Conservation (phyloP, 805 yeast genomes). For the Wickerhamomyces hampshirensis region DNA sequence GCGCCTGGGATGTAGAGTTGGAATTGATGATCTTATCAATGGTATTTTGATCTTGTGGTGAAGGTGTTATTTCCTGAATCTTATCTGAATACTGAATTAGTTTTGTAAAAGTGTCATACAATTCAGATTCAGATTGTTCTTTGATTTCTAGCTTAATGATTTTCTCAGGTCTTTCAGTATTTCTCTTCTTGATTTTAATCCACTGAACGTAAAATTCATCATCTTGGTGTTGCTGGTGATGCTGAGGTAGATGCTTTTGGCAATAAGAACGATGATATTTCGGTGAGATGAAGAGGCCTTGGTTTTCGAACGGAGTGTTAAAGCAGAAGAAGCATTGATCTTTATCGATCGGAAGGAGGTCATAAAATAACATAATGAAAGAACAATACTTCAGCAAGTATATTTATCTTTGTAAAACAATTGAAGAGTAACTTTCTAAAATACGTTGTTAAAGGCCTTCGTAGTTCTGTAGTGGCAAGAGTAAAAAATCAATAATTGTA, state of each 20-base stretch:
- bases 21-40: slow-evolving; percentile 47
- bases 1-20: slow-evolving; percentile 51
- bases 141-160: slow-evolving; percentile 63
- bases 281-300: slow-evolving; percentile 75
- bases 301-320: slow-evolving; percentile 51
- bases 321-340: slow-evolving; percentile 91
- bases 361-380: slow-evolving; percentile 11
- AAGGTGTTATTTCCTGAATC: slow-evolving; percentile 30
- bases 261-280: slow-evolving; percentile 69
- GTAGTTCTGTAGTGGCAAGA: slow-evolving; percentile 3
- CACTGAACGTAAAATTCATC: slow-evolving; percentile 45
- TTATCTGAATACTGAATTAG: slow-evolving; percentile 6
- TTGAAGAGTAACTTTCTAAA: background rate
- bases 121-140: slow-evolving; percentile 57
- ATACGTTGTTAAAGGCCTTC: background rate
- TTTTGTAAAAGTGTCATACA: slow-evolving; percentile 42
- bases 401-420: too few species aligned
- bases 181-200: slow-evolving; percentile 44
- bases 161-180: slow-evolving; percentile 31
- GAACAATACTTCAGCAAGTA: too few species aligned
- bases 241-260: slow-evolving; percentile 55
- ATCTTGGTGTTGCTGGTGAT: slow-evolving; percentile 49
- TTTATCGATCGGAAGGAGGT: slow-evolving; percentile 50
- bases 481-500: background rate
- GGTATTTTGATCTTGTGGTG: slow-evolving; percentile 13